Evolutionary conservation across 1,139 yeast species (phyloP).

Genomic region (Candida sp.): DNA sequence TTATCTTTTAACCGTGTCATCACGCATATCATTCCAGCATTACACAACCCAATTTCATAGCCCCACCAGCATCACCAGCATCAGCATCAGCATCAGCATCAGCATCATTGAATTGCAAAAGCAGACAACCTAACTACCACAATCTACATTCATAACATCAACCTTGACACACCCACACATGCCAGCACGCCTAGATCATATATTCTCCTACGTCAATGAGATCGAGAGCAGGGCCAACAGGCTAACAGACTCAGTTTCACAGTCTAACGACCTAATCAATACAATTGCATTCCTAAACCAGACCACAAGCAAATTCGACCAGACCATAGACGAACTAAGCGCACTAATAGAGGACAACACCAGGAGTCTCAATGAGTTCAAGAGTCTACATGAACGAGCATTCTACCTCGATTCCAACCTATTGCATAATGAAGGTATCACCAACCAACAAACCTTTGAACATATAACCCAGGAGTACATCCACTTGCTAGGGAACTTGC

Average conservation of each 20-base stretch:
- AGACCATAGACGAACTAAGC: conserved; percentile 33
- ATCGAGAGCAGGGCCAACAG: conserved; percentile 30
- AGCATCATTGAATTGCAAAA: neutral
- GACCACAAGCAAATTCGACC: conserved; percentile 31
- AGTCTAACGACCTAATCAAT: conserved; percentile 25
- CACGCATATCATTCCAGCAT: neutral
- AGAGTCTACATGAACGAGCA: conserved; percentile 35
- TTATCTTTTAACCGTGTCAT: neutral
- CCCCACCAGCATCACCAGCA: neutral
- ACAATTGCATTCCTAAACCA: conserved; percentile 24
- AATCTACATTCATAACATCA: neutral
- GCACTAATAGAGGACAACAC: conserved; percentile 27
- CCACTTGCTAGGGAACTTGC: conserved; percentile 27
- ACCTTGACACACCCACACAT: neutral
- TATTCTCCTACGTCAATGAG: conserved; percentile 33
- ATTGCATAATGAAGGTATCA: conserved; percentile 31
- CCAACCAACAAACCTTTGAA: conserved; percentile 53
- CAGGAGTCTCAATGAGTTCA: conserved; percentile 27
- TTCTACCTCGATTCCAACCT: conserved; percentile 40
- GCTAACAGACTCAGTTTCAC: conserved; percentile 18
- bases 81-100: neutral
- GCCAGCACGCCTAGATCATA: conserved; percentile 30
- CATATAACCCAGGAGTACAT: conserved; percentile 52
- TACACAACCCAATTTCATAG: neutral
- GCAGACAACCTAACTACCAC: neutral